Conservation (phyloP, 192 early-diverging fungal genomes). For the Jimgerdemannia lactiflua region DNA sequence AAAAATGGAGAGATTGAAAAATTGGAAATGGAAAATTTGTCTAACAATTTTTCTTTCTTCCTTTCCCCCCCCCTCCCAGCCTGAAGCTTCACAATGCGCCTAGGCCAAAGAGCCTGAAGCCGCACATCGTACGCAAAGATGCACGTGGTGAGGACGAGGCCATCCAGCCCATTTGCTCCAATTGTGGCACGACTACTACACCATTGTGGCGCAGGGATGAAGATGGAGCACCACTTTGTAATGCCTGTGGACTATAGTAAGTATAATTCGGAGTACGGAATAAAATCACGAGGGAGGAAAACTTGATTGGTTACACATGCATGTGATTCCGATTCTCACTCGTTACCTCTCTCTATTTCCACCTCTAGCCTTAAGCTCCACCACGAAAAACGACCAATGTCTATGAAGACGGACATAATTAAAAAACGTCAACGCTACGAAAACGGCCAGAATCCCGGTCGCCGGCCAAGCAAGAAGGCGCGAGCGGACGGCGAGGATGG, state of each 20-base stretch:
- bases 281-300: background rate
- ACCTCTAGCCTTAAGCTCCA: slow-evolving; percentile 40
- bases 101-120: slow-evolving; percentile 78
- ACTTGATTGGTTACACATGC: background rate
- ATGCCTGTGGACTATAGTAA: slow-evolving; percentile 59
- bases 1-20: background rate
- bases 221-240: slow-evolving; percentile 50
- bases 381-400: slow-evolving; percentile 47
- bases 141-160: slow-evolving; percentile 34
- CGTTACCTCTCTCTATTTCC: background rate
- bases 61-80: slow-evolving; percentile 10
- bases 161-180: slow-evolving; percentile 54
- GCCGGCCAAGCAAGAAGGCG: background rate
- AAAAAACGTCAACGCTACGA: slow-evolving; percentile 50
- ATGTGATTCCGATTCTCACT: background rate
- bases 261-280: background rate
- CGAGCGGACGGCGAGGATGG: background rate
- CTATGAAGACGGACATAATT: slow-evolving; percentile 50
- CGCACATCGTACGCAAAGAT: slow-evolving; percentile 62
- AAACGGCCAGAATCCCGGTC: slow-evolving; percentile 8
- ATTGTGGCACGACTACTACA: slow-evolving; percentile 80
- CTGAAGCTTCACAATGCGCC: slow-evolving; percentile 82
- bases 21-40: background rate
- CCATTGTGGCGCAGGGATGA: slow-evolving; percentile 87
- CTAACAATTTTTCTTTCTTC: background rate